Base-by-base conservation (phyloP, 305 asterid genomes). In the Fraxinus xanthoxyloides region DNA sequence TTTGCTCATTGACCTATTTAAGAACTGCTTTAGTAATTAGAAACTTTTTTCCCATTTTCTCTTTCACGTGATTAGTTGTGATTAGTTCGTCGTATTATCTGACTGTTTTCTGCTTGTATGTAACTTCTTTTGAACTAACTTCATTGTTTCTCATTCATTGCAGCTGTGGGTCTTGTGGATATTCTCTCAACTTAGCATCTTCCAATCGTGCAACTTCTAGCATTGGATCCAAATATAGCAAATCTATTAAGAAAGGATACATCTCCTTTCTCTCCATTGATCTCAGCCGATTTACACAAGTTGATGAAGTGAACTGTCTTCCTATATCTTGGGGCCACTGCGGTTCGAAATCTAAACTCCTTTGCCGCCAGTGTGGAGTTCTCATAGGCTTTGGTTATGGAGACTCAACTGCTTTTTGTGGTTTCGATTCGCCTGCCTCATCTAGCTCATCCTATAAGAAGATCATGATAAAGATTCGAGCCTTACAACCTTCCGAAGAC, bases 131-230 rank as follows among this genome's bases (percentile, higher is more conserved):
- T 72, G 78, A 23, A 34, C 77, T 81, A 75, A 81, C 70, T 46
- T 65, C 3, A 35, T 78, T 82, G 30, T 48, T 81, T 84, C 21
- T 69, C 34, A 7, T 69, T 72, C 61, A 77, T 69, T 81, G 85
- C 93, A 94, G 98, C 78, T 92, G 94, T 88, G 97, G 98, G 72
- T 89, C 94, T 56, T 94, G 98, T 86, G 92, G 96, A 80, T 93
- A 91, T 85, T 87, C 87, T 86, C 92, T 93, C 81, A 90, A 94
- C 85, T 82, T 92, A 83, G 82, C 89, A 46, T 90, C 97, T 40
- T 88, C 97, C 73, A 85, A 85, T 65, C 97, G 92, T 43, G 85
- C 81, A 78, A 77, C 91, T 34, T 89, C 97, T 80, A 86, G 84
- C 78, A 88, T 90, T 24, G 87, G 86, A 72, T 86, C 97, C 86